These are phyloP conservation scores for Penicillium glabrum DNA, from an alignment of 2,329 filamentous ascomycete genomes.

Conservation along the genomic window DNA sequence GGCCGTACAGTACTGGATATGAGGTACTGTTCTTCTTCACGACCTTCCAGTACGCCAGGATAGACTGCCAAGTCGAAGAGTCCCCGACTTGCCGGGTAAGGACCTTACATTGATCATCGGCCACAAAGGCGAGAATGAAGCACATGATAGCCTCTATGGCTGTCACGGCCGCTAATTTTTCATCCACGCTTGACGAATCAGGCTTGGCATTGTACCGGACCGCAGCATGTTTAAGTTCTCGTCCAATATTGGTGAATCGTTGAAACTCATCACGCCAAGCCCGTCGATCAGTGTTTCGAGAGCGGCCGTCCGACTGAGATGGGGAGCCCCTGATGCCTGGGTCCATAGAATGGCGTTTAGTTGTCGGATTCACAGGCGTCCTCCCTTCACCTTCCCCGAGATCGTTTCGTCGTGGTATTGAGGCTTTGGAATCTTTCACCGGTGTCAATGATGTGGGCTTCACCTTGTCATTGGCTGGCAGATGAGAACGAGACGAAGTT, in stretches of 20 bases:
- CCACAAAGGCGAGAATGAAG: constrained; percentile 49
- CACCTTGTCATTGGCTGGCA: constrained; percentile 24
- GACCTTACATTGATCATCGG: constrained; percentile 41
- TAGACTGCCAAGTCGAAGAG: constrained; percentile 47
- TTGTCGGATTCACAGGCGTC: constrained; percentile 34
- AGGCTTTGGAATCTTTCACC: constrained; percentile 42
- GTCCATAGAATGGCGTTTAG: constrained; percentile 30
- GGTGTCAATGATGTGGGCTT: constrained; percentile 40
- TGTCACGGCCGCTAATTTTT: constrained; percentile 40
- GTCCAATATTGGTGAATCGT: constrained; percentile 44
- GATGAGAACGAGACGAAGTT: constrained; percentile 35
- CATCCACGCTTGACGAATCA: constrained; percentile 28
- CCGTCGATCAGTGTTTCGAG: constrained; percentile 38
- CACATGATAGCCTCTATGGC: constrained; percentile 48
- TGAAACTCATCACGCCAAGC: constrained; percentile 46
- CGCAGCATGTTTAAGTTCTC: constrained; percentile 48
- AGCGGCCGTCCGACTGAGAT: constrained; percentile 24
- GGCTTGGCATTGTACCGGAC: constrained; percentile 36
- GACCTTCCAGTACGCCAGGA: constrained; percentile 49
- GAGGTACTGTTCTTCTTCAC: constrained; percentile 39
- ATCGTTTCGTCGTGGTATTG: constrained; percentile 41
- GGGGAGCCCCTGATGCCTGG: constrained; percentile 31
- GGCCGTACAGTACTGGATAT: constrained; percentile 43
- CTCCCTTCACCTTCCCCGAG: constrained; percentile 41
- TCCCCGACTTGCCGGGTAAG: constrained; percentile 38